These are phyloP conservation scores for Dictyostelium intermedium DNA, from an alignment of 78 protist genomes.

Conservation along the genomic window DNA sequence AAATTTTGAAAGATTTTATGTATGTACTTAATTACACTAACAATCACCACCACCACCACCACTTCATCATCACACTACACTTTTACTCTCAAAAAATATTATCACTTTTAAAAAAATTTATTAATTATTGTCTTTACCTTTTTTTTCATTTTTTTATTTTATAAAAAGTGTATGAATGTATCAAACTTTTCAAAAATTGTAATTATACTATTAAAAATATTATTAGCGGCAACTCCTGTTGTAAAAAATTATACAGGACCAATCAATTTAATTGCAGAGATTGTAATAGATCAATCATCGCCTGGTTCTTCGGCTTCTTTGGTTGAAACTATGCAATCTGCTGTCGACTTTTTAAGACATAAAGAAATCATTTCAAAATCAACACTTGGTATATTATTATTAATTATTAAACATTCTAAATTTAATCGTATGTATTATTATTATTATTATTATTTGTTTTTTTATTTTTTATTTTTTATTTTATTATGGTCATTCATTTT, in stretches of 20 bases:
- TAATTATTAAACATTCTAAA: conserved; percentile 57
- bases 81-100: too few relatives aligned
- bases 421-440: conserved; percentile 59
- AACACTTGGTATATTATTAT: conserved; percentile 30
- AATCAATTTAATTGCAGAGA: conserved; percentile 61
- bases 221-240: conserved; percentile 61
- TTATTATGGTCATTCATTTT: background rate
- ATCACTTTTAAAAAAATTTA: background rate
- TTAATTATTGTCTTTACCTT: background rate
- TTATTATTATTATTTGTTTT: background rate
- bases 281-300: conserved; percentile 55
- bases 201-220: conserved; percentile 37
- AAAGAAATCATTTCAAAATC: conserved; percentile 73
- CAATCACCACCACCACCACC: too few relatives aligned
- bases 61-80: too few relatives aligned
- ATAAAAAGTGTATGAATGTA: conserved; percentile 5
- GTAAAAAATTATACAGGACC: conserved; percentile 61
- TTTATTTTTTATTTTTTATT: background rate
- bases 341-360: conserved; percentile 64
- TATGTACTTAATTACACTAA: too few relatives aligned
- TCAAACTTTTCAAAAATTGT: conserved; percentile 43
- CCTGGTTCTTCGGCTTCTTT: conserved; percentile 68
- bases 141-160: background rate
- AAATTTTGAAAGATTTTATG: conserved; percentile 52
- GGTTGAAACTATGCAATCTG: conserved; percentile 72